phyloP scores from a whole-genome alignment of 116 monocot genomes.

The Dioscorea cayenensis region DNA sequence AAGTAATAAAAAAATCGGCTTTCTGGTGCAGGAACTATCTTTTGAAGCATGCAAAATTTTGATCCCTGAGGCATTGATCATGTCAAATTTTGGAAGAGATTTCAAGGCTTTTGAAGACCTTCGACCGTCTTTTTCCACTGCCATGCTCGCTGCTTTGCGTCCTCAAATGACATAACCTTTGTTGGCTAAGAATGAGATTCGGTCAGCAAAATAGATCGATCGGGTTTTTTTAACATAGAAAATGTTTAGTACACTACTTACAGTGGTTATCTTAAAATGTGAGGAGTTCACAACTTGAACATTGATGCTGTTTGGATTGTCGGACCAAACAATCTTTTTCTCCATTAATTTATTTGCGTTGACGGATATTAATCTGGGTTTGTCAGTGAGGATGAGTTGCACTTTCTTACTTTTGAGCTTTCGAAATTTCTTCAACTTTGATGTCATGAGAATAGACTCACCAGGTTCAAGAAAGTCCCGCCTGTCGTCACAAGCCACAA shows the following conservation, averaged over 20 bases:
- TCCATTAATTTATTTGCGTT: constrained; percentile 62
- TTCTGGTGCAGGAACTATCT: too few relatives aligned
- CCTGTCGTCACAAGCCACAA: constrained; percentile 33
- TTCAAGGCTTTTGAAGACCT: constrained; percentile 50
- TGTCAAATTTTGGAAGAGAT: not conserved
- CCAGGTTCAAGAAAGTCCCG: constrained; percentile 87
- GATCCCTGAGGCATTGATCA: too few relatives aligned
- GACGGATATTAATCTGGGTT: constrained; percentile 69
- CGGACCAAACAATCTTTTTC: constrained; percentile 78
- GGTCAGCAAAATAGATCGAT: not conserved
- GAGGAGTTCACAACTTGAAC: constrained; percentile 69
- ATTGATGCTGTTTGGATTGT: constrained; percentile 47
- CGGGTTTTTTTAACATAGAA: not conserved
- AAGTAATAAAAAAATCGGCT: too few relatives aligned
- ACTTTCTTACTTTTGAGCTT: constrained; percentile 89
- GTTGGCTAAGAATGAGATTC: constrained; percentile 47
- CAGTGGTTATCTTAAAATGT: constrained; percentile 91
- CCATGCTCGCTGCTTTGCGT: constrained; percentile 76
- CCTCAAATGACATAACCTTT: constrained; percentile 87
- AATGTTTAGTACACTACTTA: constrained; percentile 20
- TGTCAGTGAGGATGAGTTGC: constrained; percentile 89
- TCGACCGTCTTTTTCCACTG: constrained; percentile 95
- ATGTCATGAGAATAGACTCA: constrained; percentile 81
- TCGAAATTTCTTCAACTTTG: constrained; percentile 81
- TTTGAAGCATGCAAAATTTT: too few relatives aligned